These are phyloP conservation scores for Didymosphaeria variabile DNA, from an alignment of 2,329 filamentous ascomycete species.

Conservation along the genomic window DNA sequence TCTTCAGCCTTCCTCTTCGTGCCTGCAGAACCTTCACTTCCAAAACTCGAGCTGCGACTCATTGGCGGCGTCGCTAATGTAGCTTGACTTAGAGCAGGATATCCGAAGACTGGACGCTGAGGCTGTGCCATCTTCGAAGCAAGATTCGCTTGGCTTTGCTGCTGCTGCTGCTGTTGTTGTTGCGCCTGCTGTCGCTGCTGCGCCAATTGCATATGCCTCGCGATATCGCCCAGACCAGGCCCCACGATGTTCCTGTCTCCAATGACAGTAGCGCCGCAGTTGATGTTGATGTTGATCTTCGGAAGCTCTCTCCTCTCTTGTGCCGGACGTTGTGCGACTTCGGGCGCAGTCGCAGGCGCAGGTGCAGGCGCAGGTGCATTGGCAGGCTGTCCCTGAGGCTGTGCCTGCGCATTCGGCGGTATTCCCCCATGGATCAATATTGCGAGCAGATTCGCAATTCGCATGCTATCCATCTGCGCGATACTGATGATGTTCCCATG, in stretches of 20 bases:
- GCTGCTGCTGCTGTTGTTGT: conserved; percentile 13
- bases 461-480: conserved; percentile 40
- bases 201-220: conserved; percentile 42
- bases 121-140: conserved; percentile 8
- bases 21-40: conserved; percentile 27
- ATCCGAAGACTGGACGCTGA: conserved; percentile 1
- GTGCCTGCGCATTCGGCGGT: conserved; percentile 10
- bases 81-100: conserved; percentile 20
- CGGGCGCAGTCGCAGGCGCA: not conserved
- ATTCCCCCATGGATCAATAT: conserved; percentile 30
- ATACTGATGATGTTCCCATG: conserved; percentile 47
- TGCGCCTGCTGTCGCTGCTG: conserved; percentile 32
- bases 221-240: conserved; percentile 44
- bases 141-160: conserved; percentile 13
- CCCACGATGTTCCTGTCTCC: conserved; percentile 49
- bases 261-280: conserved; percentile 46
- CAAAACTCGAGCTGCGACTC: conserved; percentile 39
- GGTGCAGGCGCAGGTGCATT: conserved; percentile 5
- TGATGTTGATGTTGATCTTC: conserved; percentile 44
- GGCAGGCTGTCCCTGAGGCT: conserved; percentile 14
- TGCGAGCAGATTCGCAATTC: conserved; percentile 39
- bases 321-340: conserved; percentile 2
- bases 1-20: conserved; percentile 38
- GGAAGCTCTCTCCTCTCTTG: conserved; percentile 19
- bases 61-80: conserved; percentile 37